These are phyloP conservation scores for Phytophthora boehmeriae DNA, from an alignment of 352 stramenopile genomes.

Conservation along the genomic window DNA sequence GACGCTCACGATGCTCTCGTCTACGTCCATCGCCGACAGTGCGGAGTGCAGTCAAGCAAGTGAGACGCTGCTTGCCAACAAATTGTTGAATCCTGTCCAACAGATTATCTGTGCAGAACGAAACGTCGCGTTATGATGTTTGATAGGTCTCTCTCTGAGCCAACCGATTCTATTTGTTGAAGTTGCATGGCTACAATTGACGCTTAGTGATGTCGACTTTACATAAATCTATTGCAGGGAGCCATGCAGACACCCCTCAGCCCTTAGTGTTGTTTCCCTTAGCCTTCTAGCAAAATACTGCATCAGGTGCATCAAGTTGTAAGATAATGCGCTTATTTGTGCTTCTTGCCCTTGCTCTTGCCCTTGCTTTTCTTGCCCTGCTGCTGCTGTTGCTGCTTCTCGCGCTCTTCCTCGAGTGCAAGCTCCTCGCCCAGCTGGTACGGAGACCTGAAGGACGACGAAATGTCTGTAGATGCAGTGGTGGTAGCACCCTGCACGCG, in stretches of 20 bases:
- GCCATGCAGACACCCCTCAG: slow-evolving; percentile 1
- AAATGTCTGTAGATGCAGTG: slow-evolving; percentile 53
- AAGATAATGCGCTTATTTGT: slow-evolving; percentile 1
- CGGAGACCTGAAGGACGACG: slow-evolving; percentile 74
- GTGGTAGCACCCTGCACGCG: slow-evolving; percentile 50
- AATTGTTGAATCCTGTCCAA: too few relatives aligned
- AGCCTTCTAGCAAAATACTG: slow-evolving; percentile 1
- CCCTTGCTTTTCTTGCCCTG: slow-evolving; percentile 42
- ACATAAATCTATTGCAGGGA: slow-evolving; percentile 6
- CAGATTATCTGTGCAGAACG: too few relatives aligned
- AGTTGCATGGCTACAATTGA: too few relatives aligned
- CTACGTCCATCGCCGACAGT: slow-evolving; percentile 9
- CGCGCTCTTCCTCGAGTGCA: slow-evolving; percentile 69
- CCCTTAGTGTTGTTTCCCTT: slow-evolving; percentile 8
- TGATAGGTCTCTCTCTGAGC: too few relatives aligned
- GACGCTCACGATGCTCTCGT: slow-evolving; percentile 35
- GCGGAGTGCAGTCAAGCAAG: background rate
- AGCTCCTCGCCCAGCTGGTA: slow-evolving; percentile 82
- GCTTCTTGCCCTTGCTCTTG: slow-evolving; percentile 50
- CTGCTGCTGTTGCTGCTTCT: slow-evolving; percentile 43
- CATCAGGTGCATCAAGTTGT: background rate
- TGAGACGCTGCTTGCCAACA: too few relatives aligned
- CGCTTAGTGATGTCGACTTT: background rate
- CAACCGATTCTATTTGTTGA: background rate
- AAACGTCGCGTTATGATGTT: too few relatives aligned